A percentile compares a stretch with the other conserved stretches of the same genome.
Conservation (phyloP, 1,139 yeast genomes). For the Saccharomyces hybrid region DNA sequence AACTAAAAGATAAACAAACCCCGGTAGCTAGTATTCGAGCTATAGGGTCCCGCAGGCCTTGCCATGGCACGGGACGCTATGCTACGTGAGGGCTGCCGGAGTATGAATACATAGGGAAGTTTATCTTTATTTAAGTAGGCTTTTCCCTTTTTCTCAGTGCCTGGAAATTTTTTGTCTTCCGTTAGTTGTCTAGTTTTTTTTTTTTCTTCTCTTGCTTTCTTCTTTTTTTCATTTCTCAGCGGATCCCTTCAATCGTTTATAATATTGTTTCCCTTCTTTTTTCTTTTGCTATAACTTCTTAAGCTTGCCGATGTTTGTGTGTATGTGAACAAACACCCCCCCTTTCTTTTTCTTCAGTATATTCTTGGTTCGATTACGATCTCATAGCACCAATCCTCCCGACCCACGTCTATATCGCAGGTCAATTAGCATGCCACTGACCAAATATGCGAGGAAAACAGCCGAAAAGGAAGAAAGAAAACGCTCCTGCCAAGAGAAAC, state of each 20-base stretch:
- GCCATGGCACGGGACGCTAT: background rate
- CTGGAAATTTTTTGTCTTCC: background rate
- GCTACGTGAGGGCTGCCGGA: background rate
- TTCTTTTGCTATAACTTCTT: background rate
- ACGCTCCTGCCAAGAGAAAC: conserved; percentile 6
- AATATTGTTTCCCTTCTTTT: background rate
- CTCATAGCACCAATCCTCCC: background rate
- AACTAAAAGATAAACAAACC: background rate
- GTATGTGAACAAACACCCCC: background rate
- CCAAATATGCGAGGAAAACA: background rate
- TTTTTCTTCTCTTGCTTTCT: background rate
- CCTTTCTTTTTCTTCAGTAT: background rate
- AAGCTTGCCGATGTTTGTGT: background rate
- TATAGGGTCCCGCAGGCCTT: background rate
- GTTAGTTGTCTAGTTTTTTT: background rate
- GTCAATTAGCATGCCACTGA: background rate
- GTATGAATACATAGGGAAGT: background rate
- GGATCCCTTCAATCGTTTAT: conserved; percentile 1
- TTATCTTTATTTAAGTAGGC: background rate
- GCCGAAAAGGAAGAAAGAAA: background rate
- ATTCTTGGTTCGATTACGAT: background rate
- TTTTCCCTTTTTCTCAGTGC: background rate
- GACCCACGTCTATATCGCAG: background rate
- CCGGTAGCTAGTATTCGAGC: background rate
- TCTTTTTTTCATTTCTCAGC: background rate